phyloP scores from a whole-genome alignment of 495 filamentous ascomycete genomes.

The Neurospora sublineolata region DNA sequence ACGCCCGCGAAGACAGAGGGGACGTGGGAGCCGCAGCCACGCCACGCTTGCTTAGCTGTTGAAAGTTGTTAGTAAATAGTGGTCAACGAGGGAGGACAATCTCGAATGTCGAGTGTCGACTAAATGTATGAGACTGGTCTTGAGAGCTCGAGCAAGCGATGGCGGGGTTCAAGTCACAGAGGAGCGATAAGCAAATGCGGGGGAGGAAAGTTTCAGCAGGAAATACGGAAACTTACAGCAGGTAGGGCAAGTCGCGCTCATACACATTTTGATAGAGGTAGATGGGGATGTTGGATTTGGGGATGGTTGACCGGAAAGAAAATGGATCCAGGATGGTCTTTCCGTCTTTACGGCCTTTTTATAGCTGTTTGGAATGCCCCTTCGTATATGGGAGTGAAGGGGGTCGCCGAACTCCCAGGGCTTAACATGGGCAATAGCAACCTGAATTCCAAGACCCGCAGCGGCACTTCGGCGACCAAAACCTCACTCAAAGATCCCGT shows the following conservation, averaged over 20 bases:
- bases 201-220: background rate
- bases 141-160: background rate
- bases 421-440: background rate
- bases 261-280: constrained; percentile 24
- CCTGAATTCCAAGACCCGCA: background rate
- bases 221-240: constrained; percentile 22
- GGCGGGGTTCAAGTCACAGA: background rate
- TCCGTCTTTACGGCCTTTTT: background rate
- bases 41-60: constrained; percentile 55
- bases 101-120: background rate
- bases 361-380: background rate
- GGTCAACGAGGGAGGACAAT: background rate
- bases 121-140: background rate
- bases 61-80: background rate
- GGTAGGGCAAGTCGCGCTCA: constrained; percentile 25
- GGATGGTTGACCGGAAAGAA: background rate
- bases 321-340: background rate
- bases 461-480: background rate
- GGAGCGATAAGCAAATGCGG: background rate
- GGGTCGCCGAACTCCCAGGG: background rate
- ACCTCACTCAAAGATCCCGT: background rate
- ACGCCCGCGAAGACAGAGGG: constrained; percentile 48
- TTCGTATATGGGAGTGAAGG: background rate
- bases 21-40: constrained; percentile 55
- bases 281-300: background rate